These are phyloP conservation scores for Protomyces pachydermus DNA, from an alignment of 1,139 yeast species.

Conservation along the genomic window DNA sequence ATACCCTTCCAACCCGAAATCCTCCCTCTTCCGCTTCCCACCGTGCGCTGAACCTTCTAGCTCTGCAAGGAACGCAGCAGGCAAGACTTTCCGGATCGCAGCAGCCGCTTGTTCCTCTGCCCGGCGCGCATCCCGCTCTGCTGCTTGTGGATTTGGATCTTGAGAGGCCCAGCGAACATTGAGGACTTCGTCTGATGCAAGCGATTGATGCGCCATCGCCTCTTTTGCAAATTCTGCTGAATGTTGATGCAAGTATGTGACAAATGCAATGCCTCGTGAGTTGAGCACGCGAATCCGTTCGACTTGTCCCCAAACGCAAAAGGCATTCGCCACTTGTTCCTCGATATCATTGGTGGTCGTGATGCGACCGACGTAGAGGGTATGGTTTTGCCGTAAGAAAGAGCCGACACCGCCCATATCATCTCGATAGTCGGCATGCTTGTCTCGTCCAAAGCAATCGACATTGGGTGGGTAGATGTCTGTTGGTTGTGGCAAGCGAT, in stretches of 20 bases:
- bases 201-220: conserved; percentile 78
- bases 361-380: conserved; percentile 73
- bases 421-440: conserved; percentile 73
- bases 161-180: conserved; percentile 84
- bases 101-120: conserved; percentile 44
- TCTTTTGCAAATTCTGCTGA: conserved; percentile 93
- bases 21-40: conserved; percentile 23
- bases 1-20: conserved; percentile 31
- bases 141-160: conserved; percentile 74
- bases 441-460: conserved; percentile 93
- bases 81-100: conserved; percentile 40
- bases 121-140: conserved; percentile 45
- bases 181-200: conserved; percentile 61
- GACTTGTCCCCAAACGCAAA: conserved; percentile 74
- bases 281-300: conserved; percentile 58
- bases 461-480: conserved; percentile 56
- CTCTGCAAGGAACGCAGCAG: conserved; percentile 34
- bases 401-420: conserved; percentile 96
- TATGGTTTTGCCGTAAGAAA: conserved; percentile 61
- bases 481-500: conserved; percentile 59
- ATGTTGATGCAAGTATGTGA: conserved; percentile 60
- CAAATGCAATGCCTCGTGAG: conserved; percentile 69
- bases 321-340: conserved; percentile 48
- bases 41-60: conserved; percentile 28
- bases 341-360: conserved; percentile 45